A percentile compares a stretch with the other conserved stretches of the same genome.
These are phyloP conservation scores for Termitomyces sp. DNA, from an alignment of 768 basidiomycete genomes.

Conservation along the genomic window DNA sequence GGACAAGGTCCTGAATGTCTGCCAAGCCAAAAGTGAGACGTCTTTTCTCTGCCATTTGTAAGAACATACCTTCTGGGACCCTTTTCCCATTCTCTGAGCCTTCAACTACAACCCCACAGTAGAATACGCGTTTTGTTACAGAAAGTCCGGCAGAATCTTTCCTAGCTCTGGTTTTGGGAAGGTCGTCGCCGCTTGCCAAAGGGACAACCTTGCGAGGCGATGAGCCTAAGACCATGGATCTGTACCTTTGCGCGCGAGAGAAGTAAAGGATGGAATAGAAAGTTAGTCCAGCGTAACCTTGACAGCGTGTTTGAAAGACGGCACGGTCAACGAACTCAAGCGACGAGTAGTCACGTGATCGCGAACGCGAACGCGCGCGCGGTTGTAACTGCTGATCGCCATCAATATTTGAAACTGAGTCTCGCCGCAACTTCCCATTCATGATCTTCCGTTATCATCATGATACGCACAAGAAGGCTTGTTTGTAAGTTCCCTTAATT, in stretches of 20 bases:
- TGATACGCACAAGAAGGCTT: neutral
- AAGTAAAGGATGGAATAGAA: conserved; percentile 4
- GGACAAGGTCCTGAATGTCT: conserved; percentile 78
- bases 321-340: conserved; percentile 15
- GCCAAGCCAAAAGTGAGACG: conserved; percentile 7
- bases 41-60: conserved; percentile 2
- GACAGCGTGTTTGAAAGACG: conserved; percentile 1
- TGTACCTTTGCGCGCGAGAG: neutral
- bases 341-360: conserved; percentile 22
- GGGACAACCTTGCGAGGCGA: conserved; percentile 75
- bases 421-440: neutral
- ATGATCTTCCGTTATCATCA: neutral
- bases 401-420: neutral
- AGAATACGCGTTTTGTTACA: conserved; percentile 77
- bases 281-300: conserved; percentile 6
- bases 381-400: neutral
- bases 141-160: conserved; percentile 32
- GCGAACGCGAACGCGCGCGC: conserved; percentile 7
- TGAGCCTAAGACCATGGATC: conserved; percentile 53
- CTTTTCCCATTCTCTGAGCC: conserved; percentile 65
- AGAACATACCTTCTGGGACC: conserved; percentile 54
- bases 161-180: conserved; percentile 39
- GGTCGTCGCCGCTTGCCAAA: conserved; percentile 67
- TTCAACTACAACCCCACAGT: conserved; percentile 88
- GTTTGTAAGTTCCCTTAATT: neutral